phyloP scores from a whole-genome alignment of 805 yeast genomes.

The Cyberlindnera bimundalis region DNA sequence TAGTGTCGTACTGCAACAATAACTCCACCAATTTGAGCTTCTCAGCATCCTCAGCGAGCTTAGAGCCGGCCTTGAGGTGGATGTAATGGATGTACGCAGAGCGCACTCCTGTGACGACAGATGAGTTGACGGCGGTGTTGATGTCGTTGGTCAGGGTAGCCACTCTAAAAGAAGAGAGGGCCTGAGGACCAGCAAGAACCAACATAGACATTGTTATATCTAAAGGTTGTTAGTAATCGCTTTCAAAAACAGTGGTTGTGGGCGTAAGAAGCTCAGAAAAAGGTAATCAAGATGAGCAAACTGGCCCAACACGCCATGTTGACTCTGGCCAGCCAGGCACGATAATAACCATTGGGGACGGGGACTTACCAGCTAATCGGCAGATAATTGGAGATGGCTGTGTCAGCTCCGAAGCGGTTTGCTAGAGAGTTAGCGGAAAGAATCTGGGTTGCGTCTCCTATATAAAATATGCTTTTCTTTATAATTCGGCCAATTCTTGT shows the following conservation, averaged over 20 bases:
- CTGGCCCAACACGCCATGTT: background rate
- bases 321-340: no score
- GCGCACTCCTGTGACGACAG: constrained; percentile 65
- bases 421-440: constrained; percentile 1
- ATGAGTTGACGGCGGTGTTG: constrained; percentile 60
- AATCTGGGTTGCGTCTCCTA: background rate
- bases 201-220: constrained; percentile 38
- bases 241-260: background rate
- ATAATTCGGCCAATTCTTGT: constrained; percentile 7
- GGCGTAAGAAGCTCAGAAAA: background rate
- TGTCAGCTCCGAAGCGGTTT: constrained; percentile 12
- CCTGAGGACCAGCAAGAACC: constrained; percentile 82
- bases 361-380: constrained; percentile 1
- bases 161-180: constrained; percentile 84
- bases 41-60: constrained; percentile 25
- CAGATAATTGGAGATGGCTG: constrained; percentile 7
- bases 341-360: no score
- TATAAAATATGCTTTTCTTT: background rate
- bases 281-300: background rate
- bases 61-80: constrained; percentile 42
- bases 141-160: constrained; percentile 67
- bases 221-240: background rate
- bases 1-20: constrained; percentile 71
- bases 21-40: constrained; percentile 50
- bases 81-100: constrained; percentile 82